Conservation (phyloP, 805 yeast genomes). For the Metschnikowia lachancei region DNA sequence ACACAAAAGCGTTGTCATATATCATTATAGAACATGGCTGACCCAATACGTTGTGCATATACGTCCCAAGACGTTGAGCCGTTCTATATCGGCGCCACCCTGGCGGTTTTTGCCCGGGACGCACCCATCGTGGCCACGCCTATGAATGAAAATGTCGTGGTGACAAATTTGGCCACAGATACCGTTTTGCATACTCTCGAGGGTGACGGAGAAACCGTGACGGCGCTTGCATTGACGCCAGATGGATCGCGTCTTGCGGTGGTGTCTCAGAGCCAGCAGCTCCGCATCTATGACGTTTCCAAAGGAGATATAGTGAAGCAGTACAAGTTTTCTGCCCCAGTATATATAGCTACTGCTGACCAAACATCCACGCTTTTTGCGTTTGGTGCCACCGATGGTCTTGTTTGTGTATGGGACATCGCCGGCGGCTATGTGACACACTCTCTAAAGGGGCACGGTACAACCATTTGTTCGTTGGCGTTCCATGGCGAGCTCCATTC, state of each 20-base stretch:
- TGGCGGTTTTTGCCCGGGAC: conserved; percentile 63
- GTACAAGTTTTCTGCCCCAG: conserved; percentile 72
- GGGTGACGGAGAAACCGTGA: conserved; percentile 82
- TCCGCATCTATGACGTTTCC: conserved; percentile 59
- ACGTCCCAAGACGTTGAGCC: conserved; percentile 57
- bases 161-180: conserved; percentile 63
- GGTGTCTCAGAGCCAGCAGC: conserved; percentile 79
- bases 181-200: conserved; percentile 58
- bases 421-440: conserved; percentile 87
- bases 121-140: conserved; percentile 75
- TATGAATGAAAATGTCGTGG: conserved; percentile 68
- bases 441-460: conserved; percentile 88
- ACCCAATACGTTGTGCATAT: conserved; percentile 19
- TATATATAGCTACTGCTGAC: conserved; percentile 74
- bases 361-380: conserved; percentile 81
- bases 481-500: conserved; percentile 74
- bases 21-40: conserved; percentile 13
- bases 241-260: conserved; percentile 69
- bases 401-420: conserved; percentile 87
- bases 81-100: conserved; percentile 80
- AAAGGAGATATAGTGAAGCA: conserved; percentile 43
- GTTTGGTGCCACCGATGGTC: conserved; percentile 94
- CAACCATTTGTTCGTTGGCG: conserved; percentile 70
- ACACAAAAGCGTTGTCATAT: too few relatives aligned
- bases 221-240: conserved; percentile 73